phyloP scores from a whole-genome alignment of 495 filamentous ascomycete species.

The Neurospora sp. region DNA sequence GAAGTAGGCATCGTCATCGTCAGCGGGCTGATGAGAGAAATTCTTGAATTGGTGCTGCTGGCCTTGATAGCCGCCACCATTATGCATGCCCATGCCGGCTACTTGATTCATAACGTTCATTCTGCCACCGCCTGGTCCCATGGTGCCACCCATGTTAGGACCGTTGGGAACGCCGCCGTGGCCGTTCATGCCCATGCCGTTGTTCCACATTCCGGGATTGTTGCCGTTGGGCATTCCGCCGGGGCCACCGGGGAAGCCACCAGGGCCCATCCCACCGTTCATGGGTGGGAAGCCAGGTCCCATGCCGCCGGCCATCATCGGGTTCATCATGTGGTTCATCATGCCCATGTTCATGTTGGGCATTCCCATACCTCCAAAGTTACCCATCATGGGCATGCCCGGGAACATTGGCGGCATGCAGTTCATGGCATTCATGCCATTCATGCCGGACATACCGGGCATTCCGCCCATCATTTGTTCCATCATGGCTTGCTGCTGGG shows the following conservation, averaged over 20 bases:
- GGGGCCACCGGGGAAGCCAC: constrained; percentile 30
- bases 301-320: constrained; percentile 43
- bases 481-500: constrained; percentile 24
- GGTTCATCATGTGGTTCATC: constrained; percentile 35
- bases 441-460: constrained; percentile 29
- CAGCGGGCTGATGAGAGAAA: constrained; percentile 64
- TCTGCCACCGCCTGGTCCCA: neutral
- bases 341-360: constrained; percentile 25
- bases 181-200: constrained; percentile 35
- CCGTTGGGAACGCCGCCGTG: constrained; percentile 40
- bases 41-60: constrained; percentile 15
- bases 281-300: constrained; percentile 33
- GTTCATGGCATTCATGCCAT: constrained; percentile 26
- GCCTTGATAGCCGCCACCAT: constrained; percentile 20
- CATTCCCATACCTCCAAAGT: constrained; percentile 14
- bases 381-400: constrained; percentile 25
- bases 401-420: constrained; percentile 17
- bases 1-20: constrained; percentile 89
- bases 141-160: constrained; percentile 20
- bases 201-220: constrained; percentile 18
- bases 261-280: constrained; percentile 36
- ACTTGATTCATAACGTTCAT: constrained; percentile 20
- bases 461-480: constrained; percentile 26
- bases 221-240: constrained; percentile 1
- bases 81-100: constrained; percentile 36